Evolutionary conservation across 1,284 basidiomycete genomes (phyloP).

Genomic region (Malassezia equina): DNA sequence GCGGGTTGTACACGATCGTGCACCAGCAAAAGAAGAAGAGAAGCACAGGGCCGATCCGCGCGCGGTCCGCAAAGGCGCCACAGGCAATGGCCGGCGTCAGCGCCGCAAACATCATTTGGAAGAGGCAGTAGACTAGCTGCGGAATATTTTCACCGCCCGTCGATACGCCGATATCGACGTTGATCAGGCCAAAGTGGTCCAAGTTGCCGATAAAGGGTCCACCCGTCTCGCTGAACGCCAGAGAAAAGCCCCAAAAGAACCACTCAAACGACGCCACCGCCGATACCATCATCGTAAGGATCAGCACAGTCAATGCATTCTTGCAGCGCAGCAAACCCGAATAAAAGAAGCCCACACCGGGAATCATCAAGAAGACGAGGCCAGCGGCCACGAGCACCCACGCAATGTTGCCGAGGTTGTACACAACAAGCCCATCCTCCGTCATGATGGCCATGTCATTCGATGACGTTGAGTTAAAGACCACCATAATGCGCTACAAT

Average conservation of each 20-base stretch:
- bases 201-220: constrained; percentile 53
- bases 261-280: constrained; percentile 64
- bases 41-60: constrained; percentile 71
- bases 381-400: constrained; percentile 51
- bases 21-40: constrained; percentile 85
- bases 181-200: constrained; percentile 69
- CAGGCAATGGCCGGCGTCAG: constrained; percentile 63
- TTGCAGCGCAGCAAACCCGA: constrained; percentile 71
- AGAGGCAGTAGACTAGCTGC: constrained; percentile 73
- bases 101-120: constrained; percentile 74
- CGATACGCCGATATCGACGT: constrained; percentile 67
- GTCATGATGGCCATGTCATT: constrained; percentile 18
- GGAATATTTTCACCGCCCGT: constrained; percentile 54
- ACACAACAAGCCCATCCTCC: constrained; percentile 18
- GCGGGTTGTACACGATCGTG: constrained; percentile 67
- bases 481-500: constrained; percentile 20
- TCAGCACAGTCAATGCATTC: constrained; percentile 87
- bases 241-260: constrained; percentile 49
- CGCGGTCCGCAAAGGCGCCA: constrained; percentile 84
- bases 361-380: constrained; percentile 80
- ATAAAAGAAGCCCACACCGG: constrained; percentile 64
- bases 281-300: constrained; percentile 66
- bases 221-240: constrained; percentile 49
- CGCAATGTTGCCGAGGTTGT: constrained; percentile 53
- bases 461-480: constrained; percentile 19